phyloP scores from a whole-genome alignment of 495 filamentous ascomycete genomes.

The Aspergillus nidulans region DNA sequence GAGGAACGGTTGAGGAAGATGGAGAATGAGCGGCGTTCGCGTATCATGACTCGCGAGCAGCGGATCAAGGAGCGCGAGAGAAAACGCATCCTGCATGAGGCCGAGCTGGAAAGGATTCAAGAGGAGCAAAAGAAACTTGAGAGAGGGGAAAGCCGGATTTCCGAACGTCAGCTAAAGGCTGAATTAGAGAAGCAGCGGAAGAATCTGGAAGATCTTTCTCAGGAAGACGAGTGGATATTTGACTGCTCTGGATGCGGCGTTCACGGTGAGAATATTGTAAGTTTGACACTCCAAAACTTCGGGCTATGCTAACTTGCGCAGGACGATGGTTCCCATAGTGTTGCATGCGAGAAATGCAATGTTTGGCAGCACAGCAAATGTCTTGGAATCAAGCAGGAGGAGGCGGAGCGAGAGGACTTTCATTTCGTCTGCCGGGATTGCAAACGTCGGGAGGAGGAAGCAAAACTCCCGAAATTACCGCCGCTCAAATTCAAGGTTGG shows the following conservation, averaged over 20 bases:
- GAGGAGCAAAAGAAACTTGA: constrained; percentile 69
- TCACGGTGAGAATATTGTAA: constrained; percentile 73
- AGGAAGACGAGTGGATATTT: constrained; percentile 89
- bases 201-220: constrained; percentile 64
- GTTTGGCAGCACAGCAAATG: constrained; percentile 96
- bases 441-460: constrained; percentile 59
- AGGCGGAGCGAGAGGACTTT: constrained; percentile 82
- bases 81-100: constrained; percentile 75
- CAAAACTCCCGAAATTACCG: constrained; percentile 61
- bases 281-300: constrained; percentile 11
- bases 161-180: constrained; percentile 71
- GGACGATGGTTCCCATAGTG: constrained; percentile 89
- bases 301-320: constrained; percentile 24
- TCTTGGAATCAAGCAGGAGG: constrained; percentile 68
- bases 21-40: constrained; percentile 73
- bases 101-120: constrained; percentile 71
- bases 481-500: constrained; percentile 64
- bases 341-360: constrained; percentile 93
- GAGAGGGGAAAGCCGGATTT: constrained; percentile 59
- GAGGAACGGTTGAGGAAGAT: constrained; percentile 62
- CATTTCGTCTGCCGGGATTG: constrained; percentile 83
- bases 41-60: constrained; percentile 80
- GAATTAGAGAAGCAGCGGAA: constrained; percentile 72
- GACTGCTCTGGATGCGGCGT: constrained; percentile 85
- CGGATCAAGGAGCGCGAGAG: constrained; percentile 77